Percentiles rank a stretch among this genome's conserved stretches.
Evolutionary conservation across 805 yeast genomes (phyloP).

Genomic region (Cyberlindnera euphorbiae): DNA sequence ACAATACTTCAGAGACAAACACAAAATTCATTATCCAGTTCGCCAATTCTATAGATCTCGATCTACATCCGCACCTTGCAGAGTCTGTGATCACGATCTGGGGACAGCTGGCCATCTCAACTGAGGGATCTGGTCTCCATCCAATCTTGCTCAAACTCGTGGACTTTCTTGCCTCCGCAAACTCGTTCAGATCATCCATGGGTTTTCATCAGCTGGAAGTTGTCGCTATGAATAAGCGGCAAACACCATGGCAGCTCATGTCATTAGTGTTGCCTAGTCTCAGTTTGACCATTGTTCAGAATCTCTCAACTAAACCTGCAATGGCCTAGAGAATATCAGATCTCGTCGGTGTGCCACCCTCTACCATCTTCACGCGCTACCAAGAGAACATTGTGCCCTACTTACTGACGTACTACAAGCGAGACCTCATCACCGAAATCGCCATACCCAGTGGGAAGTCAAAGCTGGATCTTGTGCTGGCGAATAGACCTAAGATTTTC

Average conservation of each 20-base stretch:
- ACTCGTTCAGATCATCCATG: constrained; percentile 61
- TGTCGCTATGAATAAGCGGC: constrained; percentile 49
- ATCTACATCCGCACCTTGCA: constrained; percentile 37
- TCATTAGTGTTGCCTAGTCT: constrained; percentile 76
- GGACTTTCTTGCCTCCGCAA: constrained; percentile 58
- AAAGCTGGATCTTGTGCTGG: constrained; percentile 43
- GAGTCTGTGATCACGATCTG: constrained; percentile 60
- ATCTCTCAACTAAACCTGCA: constrained; percentile 42
- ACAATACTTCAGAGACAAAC: constrained; percentile 36
- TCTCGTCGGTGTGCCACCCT: constrained; percentile 56
- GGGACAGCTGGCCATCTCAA: constrained; percentile 58
- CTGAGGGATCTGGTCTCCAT: constrained; percentile 65
- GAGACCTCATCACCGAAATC: constrained; percentile 56
- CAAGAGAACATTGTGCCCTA: constrained; percentile 73
- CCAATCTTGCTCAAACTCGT: constrained; percentile 60
- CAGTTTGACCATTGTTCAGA: constrained; percentile 57
- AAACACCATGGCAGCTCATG: constrained; percentile 74
- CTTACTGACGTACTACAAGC: constrained; percentile 59
- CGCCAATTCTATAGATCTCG: constrained; percentile 39
- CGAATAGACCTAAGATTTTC: constrained; percentile 46
- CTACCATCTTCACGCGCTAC: constrained; percentile 63
- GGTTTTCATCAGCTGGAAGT: constrained; percentile 60
- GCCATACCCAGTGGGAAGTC: constrained; percentile 44
- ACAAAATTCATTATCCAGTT: constrained; percentile 41
- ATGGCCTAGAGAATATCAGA: constrained; percentile 58